Base-by-base conservation (phyloP, 192 early-diverging fungal genomes). In the Anaeromyces robustus region DNA sequence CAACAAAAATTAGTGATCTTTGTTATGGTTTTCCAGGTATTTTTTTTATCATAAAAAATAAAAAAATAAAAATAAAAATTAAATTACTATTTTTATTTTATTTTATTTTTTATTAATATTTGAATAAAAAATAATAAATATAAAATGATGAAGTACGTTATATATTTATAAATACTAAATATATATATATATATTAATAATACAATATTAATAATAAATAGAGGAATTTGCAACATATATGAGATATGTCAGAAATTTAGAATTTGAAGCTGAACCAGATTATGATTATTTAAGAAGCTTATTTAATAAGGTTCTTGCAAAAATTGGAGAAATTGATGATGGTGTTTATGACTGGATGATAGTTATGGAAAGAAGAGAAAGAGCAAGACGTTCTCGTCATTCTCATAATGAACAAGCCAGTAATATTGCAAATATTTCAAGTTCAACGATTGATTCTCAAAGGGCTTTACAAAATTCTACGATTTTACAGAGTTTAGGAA, bases 221-320 rank as follows among this genome's bases (percentile, higher is more conserved):
- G 92, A 93, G 80, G 96, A 99, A 87, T 98, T 98, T 89, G 92
- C 90, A 30, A 90, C 90, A n/a, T 96, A 98, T 77, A 87, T 99
- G 30, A 90, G 89, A 80, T 97, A 97, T 81, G 97, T 94, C 77
- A 89, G 97, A 80, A 93, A 94, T 84, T 88, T 97, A 32, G 94
- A 92, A 78, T 99, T 99, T 84, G 97, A 99, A 79, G 96, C 97
- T 83, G 91, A 92, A 29, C 97, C 97, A 18, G 95, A 99, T 87
- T 99, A 99, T 86, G 94, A 96, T 83, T 97, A 95, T 81, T 85
- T 97, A 83, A 87, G 94, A 80, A 91, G 92, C 14, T 85, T 99
- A 78, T 94, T 99, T 78, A 92, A 92, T 82, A 93, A 94, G 82
- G 83, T 84, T 13, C 83, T 95, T 77, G 86, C 87, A 52, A 89